Evolutionary conservation across 2,329 filamentous ascomycete genomes (phyloP), one percentile per base, ranked within the genome.

Genomic region (Cryphonectria radicalis): DNA sequence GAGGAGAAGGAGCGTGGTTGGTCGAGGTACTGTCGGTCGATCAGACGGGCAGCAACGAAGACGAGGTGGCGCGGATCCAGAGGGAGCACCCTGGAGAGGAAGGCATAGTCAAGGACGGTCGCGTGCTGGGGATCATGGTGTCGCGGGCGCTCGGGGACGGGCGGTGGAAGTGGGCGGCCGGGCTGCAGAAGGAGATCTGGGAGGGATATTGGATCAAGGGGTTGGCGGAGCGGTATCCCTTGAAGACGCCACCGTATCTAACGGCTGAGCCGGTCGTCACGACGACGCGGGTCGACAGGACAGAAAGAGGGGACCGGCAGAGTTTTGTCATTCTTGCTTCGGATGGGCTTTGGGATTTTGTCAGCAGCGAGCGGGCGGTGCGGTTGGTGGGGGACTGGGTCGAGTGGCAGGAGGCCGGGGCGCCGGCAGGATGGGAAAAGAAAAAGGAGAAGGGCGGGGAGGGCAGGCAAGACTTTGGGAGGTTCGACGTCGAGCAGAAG

Each of bases 121-220:
- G 91, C 0, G 79, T 92, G 0, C 83, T 92, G 71, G 91, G 91
- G 0, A 84, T 89, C 57, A 82, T 82, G 55, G 84, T 92, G 0
- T 89, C 90, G 0, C 84, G 91, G 6, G 90, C 89, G 0, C 93
- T 93, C 76, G 91, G 91, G 22, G 91, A 93, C 77, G 84, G 86
- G 66, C 84, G 87, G 71, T 92, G 89, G 89, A 93, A 93, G 77
- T 92, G 90, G 89, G 78, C 86, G 4, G 76, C 84, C 19, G 82
- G 85, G 2, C 11, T 46, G 8, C n/a, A 25, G n/a, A 22, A 35
- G 63, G 40, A 50, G 40, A 6, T 50, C 13, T 25, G 25, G 25
- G 42, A 32, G 25, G 22, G 10, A 14, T 50, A 46, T 4, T 22
- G n/a, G 25, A 5, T 32, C 63, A 46, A 14, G 13, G 79, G 88